These are phyloP conservation scores for Pochonia chlamydosporia DNA, from an alignment of 2,329 filamentous ascomycete genomes.

Conservation along the genomic window DNA sequence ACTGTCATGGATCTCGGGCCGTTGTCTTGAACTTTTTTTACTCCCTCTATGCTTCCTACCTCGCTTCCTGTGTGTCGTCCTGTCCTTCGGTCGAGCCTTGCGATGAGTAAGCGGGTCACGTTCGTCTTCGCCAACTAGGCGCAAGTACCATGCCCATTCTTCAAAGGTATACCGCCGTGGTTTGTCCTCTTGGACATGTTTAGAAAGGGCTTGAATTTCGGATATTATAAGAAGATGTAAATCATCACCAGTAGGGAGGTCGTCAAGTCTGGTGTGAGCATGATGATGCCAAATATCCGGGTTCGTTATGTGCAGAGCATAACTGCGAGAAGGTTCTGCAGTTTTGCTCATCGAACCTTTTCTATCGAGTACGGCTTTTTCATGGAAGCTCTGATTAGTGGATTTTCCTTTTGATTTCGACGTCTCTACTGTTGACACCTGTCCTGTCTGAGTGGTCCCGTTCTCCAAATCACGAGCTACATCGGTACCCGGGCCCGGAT, in stretches of 20 bases:
- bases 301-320: too few species aligned
- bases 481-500: conserved; percentile 14
- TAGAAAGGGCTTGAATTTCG: conserved; percentile 61
- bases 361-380: too few species aligned
- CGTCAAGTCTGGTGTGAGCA: conserved; percentile 18
- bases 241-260: conserved; percentile 38
- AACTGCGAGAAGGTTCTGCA: too few species aligned
- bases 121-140: conserved; percentile 64
- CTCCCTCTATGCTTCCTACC: conserved; percentile 7
- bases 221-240: conserved; percentile 63
- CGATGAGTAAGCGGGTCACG: conserved; percentile 44
- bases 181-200: conserved; percentile 53
- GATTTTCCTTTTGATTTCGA: too few species aligned
- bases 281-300: too few species aligned
- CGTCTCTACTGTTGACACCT: too few species aligned
- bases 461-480: background rate
- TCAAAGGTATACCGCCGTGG: conserved; percentile 69
- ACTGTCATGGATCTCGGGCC: too few species aligned
- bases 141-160: conserved; percentile 81
- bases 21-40: too few species aligned
- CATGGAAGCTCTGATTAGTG: too few species aligned
- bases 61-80: background rate
- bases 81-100: conserved; percentile 16
- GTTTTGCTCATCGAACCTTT: too few species aligned
- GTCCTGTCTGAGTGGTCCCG: background rate